Base-by-base conservation (phyloP, 257 asterid species). In the Solanum microdontum region DNA sequence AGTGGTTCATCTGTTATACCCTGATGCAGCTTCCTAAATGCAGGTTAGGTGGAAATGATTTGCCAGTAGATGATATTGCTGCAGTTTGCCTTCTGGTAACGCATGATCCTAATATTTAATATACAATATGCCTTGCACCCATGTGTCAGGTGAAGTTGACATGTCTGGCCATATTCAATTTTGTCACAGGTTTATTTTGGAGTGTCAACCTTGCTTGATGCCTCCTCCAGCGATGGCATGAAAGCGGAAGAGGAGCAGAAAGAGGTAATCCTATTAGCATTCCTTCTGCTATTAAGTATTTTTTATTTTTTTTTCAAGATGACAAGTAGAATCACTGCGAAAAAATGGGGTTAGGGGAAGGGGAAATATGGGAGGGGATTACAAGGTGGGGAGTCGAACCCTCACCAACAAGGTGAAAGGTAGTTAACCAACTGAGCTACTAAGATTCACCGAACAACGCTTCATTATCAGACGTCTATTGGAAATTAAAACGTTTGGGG, bases 41-140 rank as follows among this genome's bases (percentile, higher is more conserved):
- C 93, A 97, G 98, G 90, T 91, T 94, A 30, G 98, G 98, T 83
- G 92, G 91, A 87, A 85, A 94, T 69, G 97, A 95, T 93, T 94
- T 97, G 92, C 98, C 98, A 12, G 84, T 97, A 84, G 99, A 97
- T 91, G 99, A 95, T 91, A 93, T 97, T 88, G 98, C 99, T 87
- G 99, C 99, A 39, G 99, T 93, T 87, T 91, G 94, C 90, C 96
- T 97, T 85, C 95, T 97, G 95, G 99, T 96, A 90, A 90, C 11
- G 1, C 85, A 45, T 48, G 68, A 48, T 26, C 28, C 28, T 80
- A 28, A 17, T 45, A 80, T 17, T 86, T 7, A 40, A 73, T n/a
- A 17, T 17, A 43, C 17, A 7, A 36, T 37, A 55, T 30, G 39
- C 30, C 76, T 88, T 39, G 79, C 77, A 75, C 24, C 37, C 82